Base-by-base conservation (phyloP, 768 basidiomycete species). In the Tephrocybe rancida region DNA sequence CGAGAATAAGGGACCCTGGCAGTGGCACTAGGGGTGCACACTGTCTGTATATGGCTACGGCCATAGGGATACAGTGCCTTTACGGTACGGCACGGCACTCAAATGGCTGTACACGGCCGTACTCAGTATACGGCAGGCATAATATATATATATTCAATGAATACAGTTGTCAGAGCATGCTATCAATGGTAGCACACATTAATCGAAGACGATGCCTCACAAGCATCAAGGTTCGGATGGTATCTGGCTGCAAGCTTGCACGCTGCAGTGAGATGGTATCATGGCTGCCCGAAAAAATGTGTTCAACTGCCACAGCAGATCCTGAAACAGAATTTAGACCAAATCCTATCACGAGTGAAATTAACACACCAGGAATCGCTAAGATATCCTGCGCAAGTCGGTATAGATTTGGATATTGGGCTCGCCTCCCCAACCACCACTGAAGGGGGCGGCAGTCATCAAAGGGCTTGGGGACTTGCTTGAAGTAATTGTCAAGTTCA, bases 361-460 rank as follows among this genome's bases (percentile, higher is more conserved):
- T 41, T 16, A 34, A 42, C 16, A 22, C 19, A 51, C 50, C 38
- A 18, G 39, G 39, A 43, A 51, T 51, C 16, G 50, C 29, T 22
- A 51, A 24, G 39, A 51, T 21, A 42, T 51, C 25, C 26, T n/a
- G 22, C 18, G 50, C 50, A 51, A 51, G 24, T 14, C n/a, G 42
- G 29, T 42, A 51, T 9, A 51, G 30, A 32, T 51, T 51, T 38
- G 50, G 39, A 51, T 39, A 51, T 29, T 51, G 50, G 1, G 41
- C n/a, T 5, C 24, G 27, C 29, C 50, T 32, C 14, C 41, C 39
- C 14, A 21, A 29, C 71, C 71, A 71, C 71, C 71, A 73, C 24
- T 61, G 32, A 14, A 72, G 34, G 5, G 67, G 66, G 16, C 67
- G 52, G 50, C 63, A 66, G 1, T 50, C 52, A 13, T 64, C 54